phyloP scores from a whole-genome alignment of 768 basidiomycete species.

The Suillus cothurnatus region DNA sequence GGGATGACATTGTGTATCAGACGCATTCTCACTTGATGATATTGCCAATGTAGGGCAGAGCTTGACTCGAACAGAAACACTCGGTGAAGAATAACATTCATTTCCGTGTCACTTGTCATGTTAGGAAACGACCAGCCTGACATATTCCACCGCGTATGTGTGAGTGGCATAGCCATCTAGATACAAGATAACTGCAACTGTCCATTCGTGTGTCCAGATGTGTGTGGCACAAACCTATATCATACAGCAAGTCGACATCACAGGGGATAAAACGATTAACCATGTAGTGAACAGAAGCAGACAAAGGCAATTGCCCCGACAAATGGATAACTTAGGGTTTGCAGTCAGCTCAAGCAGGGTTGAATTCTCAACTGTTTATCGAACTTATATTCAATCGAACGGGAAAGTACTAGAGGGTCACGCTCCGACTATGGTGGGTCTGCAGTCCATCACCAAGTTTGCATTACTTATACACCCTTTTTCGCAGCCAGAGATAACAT shows the following conservation, averaged over 20 bases:
- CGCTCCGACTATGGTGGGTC: constrained; percentile 77
- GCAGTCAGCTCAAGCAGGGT: too few relatives aligned
- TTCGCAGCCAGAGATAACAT: constrained; percentile 57
- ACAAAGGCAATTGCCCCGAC: too few relatives aligned
- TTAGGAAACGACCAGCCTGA: not conserved
- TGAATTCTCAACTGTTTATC: too few relatives aligned
- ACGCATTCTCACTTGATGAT: not conserved
- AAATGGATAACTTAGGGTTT: too few relatives aligned
- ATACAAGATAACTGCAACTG: not conserved
- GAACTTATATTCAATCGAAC: too few relatives aligned
- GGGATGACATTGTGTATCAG: not conserved
- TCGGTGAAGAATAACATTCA: not conserved
- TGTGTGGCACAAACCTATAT: too few relatives aligned
- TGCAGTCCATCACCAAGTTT: constrained; percentile 8
- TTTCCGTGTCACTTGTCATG: not conserved
- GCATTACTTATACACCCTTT: not conserved
- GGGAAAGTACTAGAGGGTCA: constrained; percentile 60
- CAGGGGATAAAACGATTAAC: too few relatives aligned
- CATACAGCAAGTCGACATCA: too few relatives aligned
- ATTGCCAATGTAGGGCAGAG: not conserved
- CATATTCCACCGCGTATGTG: not conserved
- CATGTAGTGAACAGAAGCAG: too few relatives aligned
- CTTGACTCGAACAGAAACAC: not conserved
- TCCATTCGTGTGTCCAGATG: too few relatives aligned
- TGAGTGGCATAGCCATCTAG: not conserved